Evolutionary conservation across 306 rosid genomes (phyloP).

Genomic region (Dalbergia cultrata): DNA sequence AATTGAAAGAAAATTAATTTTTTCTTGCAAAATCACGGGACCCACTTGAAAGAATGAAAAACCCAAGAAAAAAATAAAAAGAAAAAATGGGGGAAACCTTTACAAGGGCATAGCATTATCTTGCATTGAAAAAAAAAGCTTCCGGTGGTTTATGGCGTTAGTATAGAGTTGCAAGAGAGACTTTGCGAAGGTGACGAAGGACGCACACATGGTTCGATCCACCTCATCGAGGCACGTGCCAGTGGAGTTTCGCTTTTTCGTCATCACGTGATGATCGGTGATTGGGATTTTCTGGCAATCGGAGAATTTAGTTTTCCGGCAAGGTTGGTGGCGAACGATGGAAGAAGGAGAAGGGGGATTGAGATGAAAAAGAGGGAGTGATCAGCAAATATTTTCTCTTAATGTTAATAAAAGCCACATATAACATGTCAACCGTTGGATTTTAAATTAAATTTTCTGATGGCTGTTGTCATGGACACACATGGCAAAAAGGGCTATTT

Average conservation of each 20-base stretch:
- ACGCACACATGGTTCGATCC: slow-evolving; percentile 61
- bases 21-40: neutral
- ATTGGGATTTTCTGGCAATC: too few species aligned
- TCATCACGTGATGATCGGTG: slow-evolving; percentile 13
- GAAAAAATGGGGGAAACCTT: neutral
- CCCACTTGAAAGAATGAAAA: neutral
- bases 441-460: too few species aligned
- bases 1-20: neutral
- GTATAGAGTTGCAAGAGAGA: slow-evolving; percentile 56
- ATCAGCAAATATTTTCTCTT: too few species aligned
- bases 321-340: neutral
- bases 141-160: slow-evolving; percentile 58
- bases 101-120: slow-evolving; percentile 60
- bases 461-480: too few species aligned
- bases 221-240: slow-evolving; percentile 60
- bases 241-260: slow-evolving; percentile 58
- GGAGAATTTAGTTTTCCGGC: neutral
- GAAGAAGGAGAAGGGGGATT: neutral
- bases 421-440: too few species aligned
- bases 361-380: too few species aligned
- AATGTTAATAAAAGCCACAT: too few species aligned
- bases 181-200: slow-evolving; percentile 54
- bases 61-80: neutral
- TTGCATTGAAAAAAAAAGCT: slow-evolving; percentile 58
- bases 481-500: too few species aligned